Conservation (phyloP, 257 asterid genomes). For the Penstemon newberryi region DNA sequence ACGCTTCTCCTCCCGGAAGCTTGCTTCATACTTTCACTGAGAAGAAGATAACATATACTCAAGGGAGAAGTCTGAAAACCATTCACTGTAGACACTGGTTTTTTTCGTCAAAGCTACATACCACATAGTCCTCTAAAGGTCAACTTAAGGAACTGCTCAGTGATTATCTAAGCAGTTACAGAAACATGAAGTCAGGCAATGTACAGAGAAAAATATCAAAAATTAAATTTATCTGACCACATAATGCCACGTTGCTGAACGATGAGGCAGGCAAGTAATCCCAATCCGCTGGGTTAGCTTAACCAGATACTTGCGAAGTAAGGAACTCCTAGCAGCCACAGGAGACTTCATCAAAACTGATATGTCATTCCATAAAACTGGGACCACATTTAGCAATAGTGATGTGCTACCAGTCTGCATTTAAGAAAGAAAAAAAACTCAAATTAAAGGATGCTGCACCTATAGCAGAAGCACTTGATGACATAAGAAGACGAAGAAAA, state of each 20-base stretch:
- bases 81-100: constrained; percentile 1
- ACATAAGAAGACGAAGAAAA: constrained; percentile 17
- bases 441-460: constrained; percentile 15
- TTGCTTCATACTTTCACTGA: constrained; percentile 5
- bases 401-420: constrained; percentile 79
- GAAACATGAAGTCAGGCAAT: constrained; percentile 20
- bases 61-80: constrained; percentile 7
- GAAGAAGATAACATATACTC: constrained; percentile 15
- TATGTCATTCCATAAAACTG: constrained; percentile 70
- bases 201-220: constrained; percentile 13
- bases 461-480: constrained; percentile 1
- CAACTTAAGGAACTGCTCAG: constrained; percentile 11
- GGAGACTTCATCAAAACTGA: constrained; percentile 65
- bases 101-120: constrained; percentile 4
- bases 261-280: constrained; percentile 77
- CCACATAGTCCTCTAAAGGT: constrained; percentile 13
- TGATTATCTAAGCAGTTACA: constrained; percentile 20
- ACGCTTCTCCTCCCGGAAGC: constrained; percentile 20
- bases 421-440: constrained; percentile 21
- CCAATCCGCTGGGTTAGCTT: constrained; percentile 89
- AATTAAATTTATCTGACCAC: constrained; percentile 59
- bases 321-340: constrained; percentile 77
- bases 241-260: constrained; percentile 81
- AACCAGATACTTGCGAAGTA: constrained; percentile 88
- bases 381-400: constrained; percentile 60